Conservation (phyloP, 1,284 basidiomycete genomes). For the Peniophora sp. region DNA sequence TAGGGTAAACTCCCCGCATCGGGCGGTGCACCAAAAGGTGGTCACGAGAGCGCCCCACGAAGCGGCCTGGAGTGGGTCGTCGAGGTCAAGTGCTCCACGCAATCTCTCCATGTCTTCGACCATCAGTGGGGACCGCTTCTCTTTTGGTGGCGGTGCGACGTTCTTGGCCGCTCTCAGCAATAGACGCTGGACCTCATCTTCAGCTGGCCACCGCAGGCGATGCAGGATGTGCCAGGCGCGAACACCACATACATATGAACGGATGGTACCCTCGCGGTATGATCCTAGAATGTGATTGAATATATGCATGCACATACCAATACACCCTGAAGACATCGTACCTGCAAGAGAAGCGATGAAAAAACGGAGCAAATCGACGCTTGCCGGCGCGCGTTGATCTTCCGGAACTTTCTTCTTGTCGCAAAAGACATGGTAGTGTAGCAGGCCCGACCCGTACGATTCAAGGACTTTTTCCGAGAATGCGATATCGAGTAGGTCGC, state of each 20-base stretch:
- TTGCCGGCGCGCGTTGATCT: slow-evolving; percentile 9
- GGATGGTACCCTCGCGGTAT: slow-evolving; percentile 13
- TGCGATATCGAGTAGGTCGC: no score
- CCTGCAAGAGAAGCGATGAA: slow-evolving; percentile 13
- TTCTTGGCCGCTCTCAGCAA: slow-evolving; percentile 7
- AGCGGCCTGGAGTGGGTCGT: slow-evolving; percentile 21
- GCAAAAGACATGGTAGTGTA: slow-evolving; percentile 23
- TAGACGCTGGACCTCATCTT: slow-evolving; percentile 3
- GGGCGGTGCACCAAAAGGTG: slow-evolving; percentile 21
- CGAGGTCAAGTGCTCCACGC: not conserved
- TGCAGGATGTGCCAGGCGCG: slow-evolving; percentile 20
- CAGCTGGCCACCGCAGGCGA: slow-evolving; percentile 10
- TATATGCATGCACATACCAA: no score
- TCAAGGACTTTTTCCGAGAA: no score
- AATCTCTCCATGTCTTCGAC: slow-evolving; percentile 6
- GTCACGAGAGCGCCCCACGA: slow-evolving; percentile 24
- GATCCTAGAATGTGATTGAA: no score
- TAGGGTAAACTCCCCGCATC: slow-evolving; percentile 29
- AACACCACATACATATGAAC: slow-evolving; percentile 14
- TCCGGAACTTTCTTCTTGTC: slow-evolving; percentile 17
- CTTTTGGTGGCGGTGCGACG: slow-evolving; percentile 6
- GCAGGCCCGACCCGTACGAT: slow-evolving; percentile 21
- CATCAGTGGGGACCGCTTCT: slow-evolving; percentile 9
- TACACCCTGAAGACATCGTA: no score
- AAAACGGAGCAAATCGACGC: slow-evolving; percentile 2